A percentile compares a stretch with the other conserved stretches of the same genome.
phyloP scores from a whole-genome alignment of 2,329 filamentous ascomycete species.

The Scedosporium dehoogii region DNA sequence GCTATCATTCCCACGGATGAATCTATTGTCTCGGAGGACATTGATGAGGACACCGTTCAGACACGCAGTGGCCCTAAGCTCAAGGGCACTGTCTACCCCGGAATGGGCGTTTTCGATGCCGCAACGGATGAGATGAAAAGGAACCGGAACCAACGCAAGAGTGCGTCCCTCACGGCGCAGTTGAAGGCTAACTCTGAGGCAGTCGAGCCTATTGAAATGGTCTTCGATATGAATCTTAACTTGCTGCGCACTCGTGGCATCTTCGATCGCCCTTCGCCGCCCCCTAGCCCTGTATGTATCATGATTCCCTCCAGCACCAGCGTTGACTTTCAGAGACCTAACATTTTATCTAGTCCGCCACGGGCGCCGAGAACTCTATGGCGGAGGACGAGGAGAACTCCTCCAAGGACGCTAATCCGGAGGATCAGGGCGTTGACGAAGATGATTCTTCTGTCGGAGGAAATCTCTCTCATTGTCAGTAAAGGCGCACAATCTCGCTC shows the following conservation, averaged over 20 bases:
- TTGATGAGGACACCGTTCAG: not conserved
- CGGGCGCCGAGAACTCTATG: no score
- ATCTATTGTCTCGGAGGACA: not conserved
- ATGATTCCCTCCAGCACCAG: not conserved
- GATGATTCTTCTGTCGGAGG: no score
- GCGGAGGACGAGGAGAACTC: no score
- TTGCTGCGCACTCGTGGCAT: constrained; percentile 45
- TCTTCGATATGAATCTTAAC: constrained; percentile 46
- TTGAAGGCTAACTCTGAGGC: constrained; percentile 55
- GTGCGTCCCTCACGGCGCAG: constrained; percentile 56
- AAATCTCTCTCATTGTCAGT: no score
- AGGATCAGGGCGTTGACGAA: no score
- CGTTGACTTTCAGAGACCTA: no score
- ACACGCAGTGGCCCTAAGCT: constrained; percentile 24
- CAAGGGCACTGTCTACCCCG: constrained; percentile 66
- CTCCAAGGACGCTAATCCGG: no score
- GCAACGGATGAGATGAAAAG: constrained; percentile 63
- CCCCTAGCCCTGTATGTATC: constrained; percentile 1
- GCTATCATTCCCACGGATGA: no score
- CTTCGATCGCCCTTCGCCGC: constrained; percentile 45
- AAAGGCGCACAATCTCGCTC: not conserved
- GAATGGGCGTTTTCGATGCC: constrained; percentile 75
- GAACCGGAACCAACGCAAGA: constrained; percentile 70
- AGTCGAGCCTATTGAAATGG: constrained; percentile 54
- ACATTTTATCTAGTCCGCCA: not conserved